Conservation (phyloP, 768 basidiomycete species). For the Antrodiella citrinella region DNA sequence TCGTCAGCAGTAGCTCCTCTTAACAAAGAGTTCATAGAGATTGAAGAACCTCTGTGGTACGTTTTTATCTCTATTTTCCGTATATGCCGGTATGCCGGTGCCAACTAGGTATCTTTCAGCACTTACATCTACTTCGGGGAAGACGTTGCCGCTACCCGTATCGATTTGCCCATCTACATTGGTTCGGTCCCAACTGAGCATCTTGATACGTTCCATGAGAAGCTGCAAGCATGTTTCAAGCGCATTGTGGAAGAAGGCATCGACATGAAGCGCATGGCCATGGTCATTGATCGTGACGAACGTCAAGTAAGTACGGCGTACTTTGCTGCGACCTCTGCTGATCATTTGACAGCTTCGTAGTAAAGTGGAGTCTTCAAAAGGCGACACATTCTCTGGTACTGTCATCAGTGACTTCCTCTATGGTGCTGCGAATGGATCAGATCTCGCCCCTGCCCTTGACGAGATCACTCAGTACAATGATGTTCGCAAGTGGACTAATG, state of each 20-base stretch:
- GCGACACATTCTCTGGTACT: conserved; percentile 66
- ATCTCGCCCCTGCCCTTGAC: conserved; percentile 64
- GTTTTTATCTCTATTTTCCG: conserved; percentile 12
- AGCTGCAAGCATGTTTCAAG: conserved; percentile 59
- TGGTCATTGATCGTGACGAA: conserved; percentile 82
- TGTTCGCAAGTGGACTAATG: conserved; percentile 62
- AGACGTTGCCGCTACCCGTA: conserved; percentile 61
- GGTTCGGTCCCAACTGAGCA: conserved; percentile 79
- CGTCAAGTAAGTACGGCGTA: conserved; percentile 56
- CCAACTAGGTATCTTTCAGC: conserved; percentile 34
- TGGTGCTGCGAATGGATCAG: conserved; percentile 73
- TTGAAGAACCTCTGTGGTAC: conserved; percentile 82
- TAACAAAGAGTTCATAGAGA: conserved; percentile 90
- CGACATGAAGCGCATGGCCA: conserved; percentile 84
- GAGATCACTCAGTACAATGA: conserved; percentile 66
- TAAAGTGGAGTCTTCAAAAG: conserved; percentile 75
- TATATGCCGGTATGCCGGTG: too few relatives aligned
- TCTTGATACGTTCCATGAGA: conserved; percentile 62
- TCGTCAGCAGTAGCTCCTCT: conserved; percentile 75
- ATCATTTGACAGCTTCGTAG: conserved; percentile 55
- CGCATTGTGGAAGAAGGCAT: conserved; percentile 68
- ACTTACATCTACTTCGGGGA: conserved; percentile 83
- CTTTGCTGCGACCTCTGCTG: too few relatives aligned
- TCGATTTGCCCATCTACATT: conserved; percentile 70
- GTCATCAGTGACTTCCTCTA: conserved; percentile 85